phyloP scores from a whole-genome alignment of 306 rosid species.

The Prunus fruticosa region DNA sequence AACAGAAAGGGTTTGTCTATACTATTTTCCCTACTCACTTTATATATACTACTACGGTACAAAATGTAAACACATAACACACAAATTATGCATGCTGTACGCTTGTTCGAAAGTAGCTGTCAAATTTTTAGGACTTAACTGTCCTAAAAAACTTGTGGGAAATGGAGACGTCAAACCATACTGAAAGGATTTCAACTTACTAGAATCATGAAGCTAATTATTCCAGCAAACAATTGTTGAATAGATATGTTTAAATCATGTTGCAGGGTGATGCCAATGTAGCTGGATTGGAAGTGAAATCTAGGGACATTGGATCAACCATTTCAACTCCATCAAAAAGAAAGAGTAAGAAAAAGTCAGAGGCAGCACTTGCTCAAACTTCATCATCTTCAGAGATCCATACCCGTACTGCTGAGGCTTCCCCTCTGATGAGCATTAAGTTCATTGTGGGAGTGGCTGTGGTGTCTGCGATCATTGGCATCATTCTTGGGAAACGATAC shows the following conservation, averaged over 20 bases:
- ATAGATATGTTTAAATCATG: slow-evolving; percentile 13
- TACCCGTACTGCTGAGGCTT: slow-evolving; percentile 39
- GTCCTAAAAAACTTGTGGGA: not conserved
- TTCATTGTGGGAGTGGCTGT: slow-evolving; percentile 66
- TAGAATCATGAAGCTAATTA: not conserved
- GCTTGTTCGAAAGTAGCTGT: not conserved
- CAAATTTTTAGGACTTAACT: not conserved
- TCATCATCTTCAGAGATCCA: slow-evolving; percentile 44
- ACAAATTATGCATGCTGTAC: not conserved
- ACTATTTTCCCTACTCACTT: not conserved
- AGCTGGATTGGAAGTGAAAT: slow-evolving; percentile 57
- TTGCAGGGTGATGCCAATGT: slow-evolving; percentile 54
- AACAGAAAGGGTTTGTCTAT: slow-evolving; percentile 49
- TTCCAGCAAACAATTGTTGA: not conserved
- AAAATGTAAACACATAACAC: not conserved
- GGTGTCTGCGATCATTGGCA: slow-evolving; percentile 67
- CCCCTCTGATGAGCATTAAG: slow-evolving; percentile 53
- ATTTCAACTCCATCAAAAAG: slow-evolving; percentile 68
- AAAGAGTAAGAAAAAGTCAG: slow-evolving; percentile 75
- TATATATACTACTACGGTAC: not conserved
- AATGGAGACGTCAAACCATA: not conserved
- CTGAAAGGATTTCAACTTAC: not conserved
- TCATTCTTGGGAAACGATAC: slow-evolving; percentile 83
- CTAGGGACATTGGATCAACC: slow-evolving; percentile 76
- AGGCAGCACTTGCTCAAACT: slow-evolving; percentile 53